phyloP scores from a whole-genome alignment of 1,284 basidiomycete species.

The Wolfiporia cocos region DNA sequence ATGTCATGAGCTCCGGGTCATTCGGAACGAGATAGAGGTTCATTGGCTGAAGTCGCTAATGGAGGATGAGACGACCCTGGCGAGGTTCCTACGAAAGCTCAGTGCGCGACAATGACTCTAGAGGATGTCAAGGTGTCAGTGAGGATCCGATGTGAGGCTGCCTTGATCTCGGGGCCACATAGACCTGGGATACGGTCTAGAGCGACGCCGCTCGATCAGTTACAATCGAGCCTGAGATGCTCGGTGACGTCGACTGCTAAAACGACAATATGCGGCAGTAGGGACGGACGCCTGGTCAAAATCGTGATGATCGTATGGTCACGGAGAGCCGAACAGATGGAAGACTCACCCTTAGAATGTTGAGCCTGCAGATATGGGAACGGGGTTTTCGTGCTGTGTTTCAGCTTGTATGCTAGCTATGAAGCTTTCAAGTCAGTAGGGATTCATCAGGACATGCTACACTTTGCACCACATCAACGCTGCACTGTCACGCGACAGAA shows the following conservation, averaged over 20 bases:
- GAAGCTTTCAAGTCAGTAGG: no score
- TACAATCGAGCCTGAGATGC: neutral
- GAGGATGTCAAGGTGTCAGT: no score
- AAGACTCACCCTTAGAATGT: no score
- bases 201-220: conserved; percentile 6
- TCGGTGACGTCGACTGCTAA: no score
- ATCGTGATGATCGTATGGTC: neutral
- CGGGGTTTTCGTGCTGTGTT: no score
- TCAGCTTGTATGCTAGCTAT: no score
- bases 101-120: neutral
- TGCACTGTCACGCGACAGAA: no score
- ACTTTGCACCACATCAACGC: no score
- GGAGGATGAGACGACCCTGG: neutral
- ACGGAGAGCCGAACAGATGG: no score
- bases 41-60: conserved; percentile 24
- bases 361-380: no score
- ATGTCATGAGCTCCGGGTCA: conserved; percentile 39
- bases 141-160: neutral
- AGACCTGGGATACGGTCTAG: neutral
- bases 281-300: neutral
- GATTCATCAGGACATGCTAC: no score
- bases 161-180: neutral
- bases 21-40: conserved; percentile 45
- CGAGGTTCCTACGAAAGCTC: no score
- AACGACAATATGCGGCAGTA: neutral